Conservation (phyloP, 768 basidiomycete genomes). For the Tricholoma sp. region DNA sequence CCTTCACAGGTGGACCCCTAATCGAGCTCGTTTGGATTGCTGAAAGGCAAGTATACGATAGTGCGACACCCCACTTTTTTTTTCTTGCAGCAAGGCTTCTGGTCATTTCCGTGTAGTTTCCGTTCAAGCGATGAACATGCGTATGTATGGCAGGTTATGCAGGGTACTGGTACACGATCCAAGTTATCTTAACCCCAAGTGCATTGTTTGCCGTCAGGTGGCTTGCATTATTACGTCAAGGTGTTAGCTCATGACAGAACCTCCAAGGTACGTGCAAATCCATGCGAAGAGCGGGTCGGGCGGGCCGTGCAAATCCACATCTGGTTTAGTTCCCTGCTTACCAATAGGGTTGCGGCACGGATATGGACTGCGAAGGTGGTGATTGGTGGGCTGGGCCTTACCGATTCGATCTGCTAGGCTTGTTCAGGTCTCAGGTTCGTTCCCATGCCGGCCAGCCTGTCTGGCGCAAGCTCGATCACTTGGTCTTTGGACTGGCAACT, state of each 20-base stretch:
- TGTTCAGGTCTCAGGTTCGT: no score
- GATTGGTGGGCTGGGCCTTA: no score
- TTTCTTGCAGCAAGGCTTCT: background rate
- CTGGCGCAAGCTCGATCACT: no score
- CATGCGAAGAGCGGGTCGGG: background rate
- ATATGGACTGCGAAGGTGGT: no score
- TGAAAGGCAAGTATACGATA: slow-evolving; percentile 7
- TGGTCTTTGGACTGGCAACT: no score
- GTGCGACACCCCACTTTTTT: background rate
- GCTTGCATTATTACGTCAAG: background rate
- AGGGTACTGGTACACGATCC: background rate
- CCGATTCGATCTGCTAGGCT: no score
- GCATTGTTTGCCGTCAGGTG: background rate
- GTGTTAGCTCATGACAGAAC: no score
- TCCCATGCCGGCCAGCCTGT: no score
- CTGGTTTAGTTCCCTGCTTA: background rate
- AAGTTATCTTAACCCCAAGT: background rate
- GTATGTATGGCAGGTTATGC: background rate
- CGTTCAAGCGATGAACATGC: background rate
- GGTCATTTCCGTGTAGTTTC: background rate
- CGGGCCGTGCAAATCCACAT: background rate
- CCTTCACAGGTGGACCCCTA: slow-evolving; percentile 12
- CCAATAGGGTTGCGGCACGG: no score
- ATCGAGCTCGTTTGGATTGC: slow-evolving; percentile 6
- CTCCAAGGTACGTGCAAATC: no score